These are phyloP conservation scores for Monosporascus ibericus DNA, from an alignment of 2,329 filamentous ascomycete genomes.

Conservation along the genomic window DNA sequence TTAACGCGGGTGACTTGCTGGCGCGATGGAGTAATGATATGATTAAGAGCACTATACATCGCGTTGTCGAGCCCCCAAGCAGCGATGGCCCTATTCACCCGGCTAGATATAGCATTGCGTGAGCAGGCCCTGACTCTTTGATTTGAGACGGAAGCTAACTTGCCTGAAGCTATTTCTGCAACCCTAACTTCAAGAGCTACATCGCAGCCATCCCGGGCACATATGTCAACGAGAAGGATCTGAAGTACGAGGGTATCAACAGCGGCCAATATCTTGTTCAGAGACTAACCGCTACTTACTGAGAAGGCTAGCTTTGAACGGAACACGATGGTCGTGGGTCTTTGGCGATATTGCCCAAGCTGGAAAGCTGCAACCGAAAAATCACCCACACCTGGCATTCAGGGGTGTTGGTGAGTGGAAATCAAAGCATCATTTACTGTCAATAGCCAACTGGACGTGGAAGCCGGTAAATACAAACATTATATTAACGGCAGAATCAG, in stretches of 20 bases:
- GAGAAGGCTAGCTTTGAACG: slow-evolving; percentile 3
- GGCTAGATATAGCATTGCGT: slow-evolving; percentile 80
- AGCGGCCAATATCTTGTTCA: slow-evolving; percentile 76
- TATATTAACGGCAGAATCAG: too few relatives aligned
- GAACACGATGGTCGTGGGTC: background rate
- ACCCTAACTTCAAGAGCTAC: slow-evolving; percentile 68
- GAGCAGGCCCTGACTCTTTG: slow-evolving; percentile 22
- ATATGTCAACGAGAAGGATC: slow-evolving; percentile 55
- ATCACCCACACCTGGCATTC: too few relatives aligned
- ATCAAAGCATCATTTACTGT: too few relatives aligned
- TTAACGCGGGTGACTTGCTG: slow-evolving; percentile 84
- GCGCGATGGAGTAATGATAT: slow-evolving; percentile 86
- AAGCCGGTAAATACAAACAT: too few relatives aligned
- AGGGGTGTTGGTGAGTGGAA: too few relatives aligned
- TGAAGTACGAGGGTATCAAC: slow-evolving; percentile 74
- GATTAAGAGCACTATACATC: slow-evolving; percentile 85
- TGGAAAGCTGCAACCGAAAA: too few relatives aligned
- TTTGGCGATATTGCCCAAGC: too few relatives aligned
- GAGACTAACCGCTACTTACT: slow-evolving; percentile 71
- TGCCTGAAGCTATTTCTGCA: slow-evolving; percentile 68
- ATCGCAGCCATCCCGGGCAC: slow-evolving; percentile 83
- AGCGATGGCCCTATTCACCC: slow-evolving; percentile 56
- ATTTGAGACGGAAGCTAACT: too few relatives aligned
- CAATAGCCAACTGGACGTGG: too few relatives aligned
- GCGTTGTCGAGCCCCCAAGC: slow-evolving; percentile 78